Evolutionary conservation across 768 basidiomycete species (phyloP).

Genomic region (Boletus rubroflammeus): DNA sequence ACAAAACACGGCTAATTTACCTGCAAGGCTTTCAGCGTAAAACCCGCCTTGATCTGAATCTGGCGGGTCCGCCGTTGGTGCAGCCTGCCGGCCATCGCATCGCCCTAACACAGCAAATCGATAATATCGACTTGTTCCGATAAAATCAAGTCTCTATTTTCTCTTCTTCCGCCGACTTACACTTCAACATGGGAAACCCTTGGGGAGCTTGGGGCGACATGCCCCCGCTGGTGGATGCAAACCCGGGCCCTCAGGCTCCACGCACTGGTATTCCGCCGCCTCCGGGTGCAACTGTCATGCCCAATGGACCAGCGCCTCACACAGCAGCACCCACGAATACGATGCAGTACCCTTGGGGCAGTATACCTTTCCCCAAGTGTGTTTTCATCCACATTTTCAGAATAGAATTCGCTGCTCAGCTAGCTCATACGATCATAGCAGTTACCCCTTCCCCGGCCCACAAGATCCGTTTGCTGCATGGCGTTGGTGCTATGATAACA

Average conservation of each 20-base stretch:
- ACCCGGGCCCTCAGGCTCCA: background rate
- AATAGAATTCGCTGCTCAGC: background rate
- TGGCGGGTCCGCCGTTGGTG: slow-evolving; percentile 1
- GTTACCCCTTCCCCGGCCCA: slow-evolving; percentile 7
- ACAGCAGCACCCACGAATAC: slow-evolving; percentile 1
- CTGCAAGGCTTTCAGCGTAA: no score
- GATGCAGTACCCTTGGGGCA: slow-evolving; percentile 13
- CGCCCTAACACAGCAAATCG: slow-evolving; percentile 18
- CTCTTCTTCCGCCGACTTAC: background rate
- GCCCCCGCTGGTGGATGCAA: slow-evolving; percentile 25
- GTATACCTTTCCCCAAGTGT: slow-evolving; percentile 17
- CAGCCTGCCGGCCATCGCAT: slow-evolving; percentile 2
- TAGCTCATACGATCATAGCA: slow-evolving; percentile 1
- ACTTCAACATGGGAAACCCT: slow-evolving; percentile 13
- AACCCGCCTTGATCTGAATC: no score
- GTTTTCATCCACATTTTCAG: background rate
- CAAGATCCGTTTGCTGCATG: slow-evolving; percentile 15
- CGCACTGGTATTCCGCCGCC: slow-evolving; percentile 24
- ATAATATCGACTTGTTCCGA: slow-evolving; percentile 21
- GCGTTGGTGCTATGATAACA: background rate
- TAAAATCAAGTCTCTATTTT: background rate
- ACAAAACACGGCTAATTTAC: no score
- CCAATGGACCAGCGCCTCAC: slow-evolving; percentile 12
- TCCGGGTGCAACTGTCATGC: slow-evolving; percentile 14
- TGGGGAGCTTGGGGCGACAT: slow-evolving; percentile 23